Evolutionary conservation across 805 yeast genomes (phyloP), one percentile per base, ranked within the genome.

Genomic region (Saturnispora hagleri): DNA sequence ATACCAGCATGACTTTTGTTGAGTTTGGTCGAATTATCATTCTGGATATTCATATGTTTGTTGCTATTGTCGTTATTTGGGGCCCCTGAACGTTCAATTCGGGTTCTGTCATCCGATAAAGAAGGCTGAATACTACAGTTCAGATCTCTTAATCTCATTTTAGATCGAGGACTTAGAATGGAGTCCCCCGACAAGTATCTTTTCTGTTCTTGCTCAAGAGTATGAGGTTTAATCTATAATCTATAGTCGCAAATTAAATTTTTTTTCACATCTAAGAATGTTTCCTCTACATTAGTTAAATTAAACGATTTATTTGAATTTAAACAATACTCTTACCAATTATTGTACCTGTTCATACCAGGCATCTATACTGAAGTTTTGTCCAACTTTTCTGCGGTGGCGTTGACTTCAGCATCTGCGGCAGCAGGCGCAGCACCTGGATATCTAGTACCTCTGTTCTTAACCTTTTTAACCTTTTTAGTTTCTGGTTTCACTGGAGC

Each of bases 361-460:
- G 12, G 15, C 12, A 17, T n/a, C 43, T 69, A 70, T 48, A 74
- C 52, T 47, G 65, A 68, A 13, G 76, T 60, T 50, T 68, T 69
- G 45, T 69, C 70, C 46, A 75, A 63, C 60, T 70, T 64, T 54
- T 71, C 67, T 36, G 73, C 62, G 36, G 60, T 68, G 50, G 66
- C 62, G 4, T 66, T 69, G 43, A 62, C 59, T 22, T 65, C 62
- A 7, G 66, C 68, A 38, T 62, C 56, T n/a, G 55, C 57, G 10
- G 56, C 20, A 7, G 52, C 53, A 15, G 64, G 58, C 51, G 65
- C 63, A 43, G 73, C 75, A 60, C 95, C 96, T 42, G 97, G 97
- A 76, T 86, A 88, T 69, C 80, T 80, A n/a, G 89, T 65, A 56
- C 98, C 98, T 71, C 89, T 88, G 66, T 87, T 81, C 74, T 89